Evolutionary conservation across 139 green algal genomes (phyloP), one percentile per base, ranked within the genome.

Genomic region (Trebouxia sp.): DNA sequence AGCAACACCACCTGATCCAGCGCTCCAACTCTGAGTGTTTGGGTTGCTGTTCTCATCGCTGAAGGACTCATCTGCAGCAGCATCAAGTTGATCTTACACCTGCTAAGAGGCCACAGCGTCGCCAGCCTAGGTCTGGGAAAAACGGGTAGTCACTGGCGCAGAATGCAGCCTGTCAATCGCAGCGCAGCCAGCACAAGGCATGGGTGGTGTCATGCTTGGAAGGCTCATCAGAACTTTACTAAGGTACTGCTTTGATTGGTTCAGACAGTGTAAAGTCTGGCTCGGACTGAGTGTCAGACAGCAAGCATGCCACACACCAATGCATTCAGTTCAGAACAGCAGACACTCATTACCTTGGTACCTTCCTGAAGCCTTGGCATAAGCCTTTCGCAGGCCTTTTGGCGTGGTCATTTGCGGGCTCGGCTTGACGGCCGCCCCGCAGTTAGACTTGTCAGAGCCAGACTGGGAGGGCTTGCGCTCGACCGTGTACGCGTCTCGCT

Each of bases 21-120:
- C 35, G 35, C 62, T 72, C 62, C 62, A 72, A 35, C 62, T 72
- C 12, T 35, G 35, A 22, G 43, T 24, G 62, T 72, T 72, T 39
- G 62, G 62, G 24, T 72, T 72, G 35, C n/a, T 26, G 35, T 72
- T 72, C 32, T 72, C 62, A 30, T 72, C 62, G 37, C 62, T 72
- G 62, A 72, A 72, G 32, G 62, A 72, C 11, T 72, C 62, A 12
- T 35, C 62, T 72, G 35, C 11, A n/a, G n/a, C n/a, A n/a, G n/a
- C n/a, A n/a, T n/a, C n/a, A n/a, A n/a, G n/a, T n/a, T n/a, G n/a
- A n/a, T n/a, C n/a, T n/a, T n/a, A n/a, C n/a, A n/a, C n/a, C n/a
- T n/a, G n/a, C n/a, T n/a, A n/a, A n/a, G n/a, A n/a, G n/a, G n/a
- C n/a, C n/a, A n/a, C n/a, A n/a, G n/a, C n/a, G n/a, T n/a, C n/a